Conservation (phyloP, 371 early-diverging fungal species). For the Mortierella polycephala region DNA sequence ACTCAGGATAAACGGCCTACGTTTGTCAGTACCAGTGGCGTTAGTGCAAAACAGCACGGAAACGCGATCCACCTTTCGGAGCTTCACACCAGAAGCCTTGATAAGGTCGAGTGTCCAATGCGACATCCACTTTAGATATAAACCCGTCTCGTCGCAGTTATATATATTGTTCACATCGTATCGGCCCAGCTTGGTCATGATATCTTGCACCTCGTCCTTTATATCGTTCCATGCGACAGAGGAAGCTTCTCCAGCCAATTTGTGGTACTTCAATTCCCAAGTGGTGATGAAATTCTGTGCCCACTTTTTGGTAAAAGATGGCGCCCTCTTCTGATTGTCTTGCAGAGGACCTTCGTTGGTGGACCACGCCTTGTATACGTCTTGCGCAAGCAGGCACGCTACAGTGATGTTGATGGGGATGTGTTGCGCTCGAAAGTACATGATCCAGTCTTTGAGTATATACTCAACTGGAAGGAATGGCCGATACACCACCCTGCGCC, state of each 20-base stretch:
- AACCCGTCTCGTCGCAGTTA: background rate
- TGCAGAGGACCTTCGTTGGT: too few relatives aligned
- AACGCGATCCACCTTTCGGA: background rate
- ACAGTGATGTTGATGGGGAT: background rate
- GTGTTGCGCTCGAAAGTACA: background rate
- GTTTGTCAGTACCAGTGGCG: background rate
- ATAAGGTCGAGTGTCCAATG: background rate
- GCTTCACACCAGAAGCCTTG: background rate
- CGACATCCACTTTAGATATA: background rate
- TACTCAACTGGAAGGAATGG: background rate
- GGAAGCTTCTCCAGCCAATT: background rate
- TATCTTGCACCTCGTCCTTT: background rate
- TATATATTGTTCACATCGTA: background rate
- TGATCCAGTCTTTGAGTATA: background rate
- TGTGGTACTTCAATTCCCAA: background rate
- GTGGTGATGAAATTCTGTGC: background rate
- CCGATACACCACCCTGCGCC: background rate
- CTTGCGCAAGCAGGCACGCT: background rate
- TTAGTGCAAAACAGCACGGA: background rate
- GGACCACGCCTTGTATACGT: background rate
- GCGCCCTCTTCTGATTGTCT: too few relatives aligned
- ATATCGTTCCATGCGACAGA: background rate
- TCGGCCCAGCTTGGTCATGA: background rate
- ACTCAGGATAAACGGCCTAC: background rate
- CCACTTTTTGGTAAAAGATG: background rate